Percentiles rank a stretch among this genome's conserved stretches.
Evolutionary conservation across 441 rosid species (phyloP).

Genomic region (Erodium chrysanthum): DNA sequence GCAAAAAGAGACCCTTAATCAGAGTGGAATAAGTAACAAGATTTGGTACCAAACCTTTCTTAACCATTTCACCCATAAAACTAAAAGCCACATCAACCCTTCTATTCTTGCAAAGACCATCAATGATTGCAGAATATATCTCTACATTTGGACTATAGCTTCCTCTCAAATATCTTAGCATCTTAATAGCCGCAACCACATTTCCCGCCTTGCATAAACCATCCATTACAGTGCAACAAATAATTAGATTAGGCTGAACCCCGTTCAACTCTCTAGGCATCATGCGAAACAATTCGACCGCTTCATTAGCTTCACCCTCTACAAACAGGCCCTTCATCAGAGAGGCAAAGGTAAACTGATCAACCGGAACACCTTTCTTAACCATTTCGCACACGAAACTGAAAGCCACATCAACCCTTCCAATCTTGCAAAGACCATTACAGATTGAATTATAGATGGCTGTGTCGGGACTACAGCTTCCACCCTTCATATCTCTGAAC

Average conservation of each 20-base stretch:
- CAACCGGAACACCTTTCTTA: not conserved
- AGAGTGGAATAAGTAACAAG: not conserved
- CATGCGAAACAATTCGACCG: not conserved
- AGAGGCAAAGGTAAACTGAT: not conserved
- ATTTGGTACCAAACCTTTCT: not conserved
- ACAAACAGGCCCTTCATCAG: not conserved
- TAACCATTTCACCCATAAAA: not conserved
- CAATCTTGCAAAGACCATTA: not conserved
- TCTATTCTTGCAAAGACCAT: not conserved
- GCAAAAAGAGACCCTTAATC: not conserved
- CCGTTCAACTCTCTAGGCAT: not conserved
- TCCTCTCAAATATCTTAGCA: not conserved
- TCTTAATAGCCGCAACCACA: not conserved
- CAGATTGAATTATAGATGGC: not conserved
- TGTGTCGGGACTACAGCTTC: not conserved
- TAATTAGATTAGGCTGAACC: not conserved
- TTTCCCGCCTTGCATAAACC: not conserved
- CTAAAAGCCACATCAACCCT: not conserved
- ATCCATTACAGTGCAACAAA: not conserved
- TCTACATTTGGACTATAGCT: not conserved
- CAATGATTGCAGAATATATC: not conserved
- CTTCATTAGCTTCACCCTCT: not conserved
- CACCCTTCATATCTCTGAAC: not conserved
- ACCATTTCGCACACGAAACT: not conserved
- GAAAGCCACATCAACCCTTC: not conserved